Evolutionary conservation across 1,139 yeast species (phyloP), one percentile per base, ranked within the genome.

Genomic region (Sugiyamaella japonica): DNA sequence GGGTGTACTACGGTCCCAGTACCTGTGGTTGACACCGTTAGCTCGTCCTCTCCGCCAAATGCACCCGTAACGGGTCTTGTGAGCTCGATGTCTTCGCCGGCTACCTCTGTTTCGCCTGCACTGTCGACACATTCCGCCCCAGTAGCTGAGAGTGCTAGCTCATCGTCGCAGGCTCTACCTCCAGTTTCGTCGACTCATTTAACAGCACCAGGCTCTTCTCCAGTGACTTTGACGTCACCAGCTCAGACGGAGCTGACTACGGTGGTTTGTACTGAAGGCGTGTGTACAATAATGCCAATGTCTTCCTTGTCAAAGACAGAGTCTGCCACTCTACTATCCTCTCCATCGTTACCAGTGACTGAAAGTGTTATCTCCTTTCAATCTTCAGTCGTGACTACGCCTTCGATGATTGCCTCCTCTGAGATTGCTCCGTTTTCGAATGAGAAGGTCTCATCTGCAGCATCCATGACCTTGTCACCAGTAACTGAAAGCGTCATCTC

Each of bases 1-100:
- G 20, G 20, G 34, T 55, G 56, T 44, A 48, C 41, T 8, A 44
- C 50, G 29, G 13, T 50, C 25, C 15, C 41, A 28, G 31, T 29
- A 20, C 45, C 25, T 3, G 25, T 6, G 6, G 6, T 6, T 3
- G 25, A 20, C 3, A 20, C 25, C 5, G 25, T 20, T 6, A 6
- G 25, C 25, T 20, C 25, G 25, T 20, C 25, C 6, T 20, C 25
- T 20, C 25, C n/a, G n/a, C n/a, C 25, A 20, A 20, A 20, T 20
- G 6, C 25, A 20, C 25, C 25, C 6, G 25, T 3, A 3, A 20
- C 25, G 25, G 25, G 25, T 20, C 6, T 6, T 20, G 25, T 20
- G 25, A 20, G 25, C 25, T 20, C 25, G 25, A 3, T 37, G 4
- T 28, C 46, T 12, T 15, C 43, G 4, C 32, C 44, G 13, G 12